These are phyloP conservation scores for Halenospora varia DNA, from an alignment of 495 filamentous ascomycete species.

Conservation along the genomic window DNA sequence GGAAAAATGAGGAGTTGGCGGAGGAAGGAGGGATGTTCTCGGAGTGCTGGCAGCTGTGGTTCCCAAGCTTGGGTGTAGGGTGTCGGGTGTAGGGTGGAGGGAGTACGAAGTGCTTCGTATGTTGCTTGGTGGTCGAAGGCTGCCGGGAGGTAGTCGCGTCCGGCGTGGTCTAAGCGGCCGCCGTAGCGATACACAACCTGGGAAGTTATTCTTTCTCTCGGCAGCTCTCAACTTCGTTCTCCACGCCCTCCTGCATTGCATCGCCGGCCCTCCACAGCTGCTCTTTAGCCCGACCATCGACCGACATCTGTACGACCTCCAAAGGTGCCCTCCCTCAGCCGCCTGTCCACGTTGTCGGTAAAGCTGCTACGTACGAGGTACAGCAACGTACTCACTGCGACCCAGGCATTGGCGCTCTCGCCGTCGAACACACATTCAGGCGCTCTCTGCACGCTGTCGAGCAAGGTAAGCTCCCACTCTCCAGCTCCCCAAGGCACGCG, in stretches of 20 bases:
- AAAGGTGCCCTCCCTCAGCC: background rate
- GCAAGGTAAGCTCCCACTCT: background rate
- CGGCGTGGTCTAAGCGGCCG: too few relatives aligned
- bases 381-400: background rate
- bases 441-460: background rate
- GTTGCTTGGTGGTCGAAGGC: too few relatives aligned
- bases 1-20: background rate
- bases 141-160: too few relatives aligned
- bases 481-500: background rate
- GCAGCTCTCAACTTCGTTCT: too few relatives aligned
- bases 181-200: too few relatives aligned
- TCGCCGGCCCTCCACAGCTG: background rate
- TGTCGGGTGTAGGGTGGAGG: background rate
- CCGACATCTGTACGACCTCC: background rate
- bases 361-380: too few relatives aligned
- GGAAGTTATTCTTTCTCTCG: too few relatives aligned
- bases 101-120: too few relatives aligned
- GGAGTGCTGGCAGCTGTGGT: background rate
- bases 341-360: background rate
- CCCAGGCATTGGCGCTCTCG: background rate
- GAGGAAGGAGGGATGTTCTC: background rate
- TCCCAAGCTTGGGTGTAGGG: background rate
- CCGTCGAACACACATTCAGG: background rate
- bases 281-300: background rate
- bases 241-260: too few relatives aligned